These are phyloP conservation scores for Conringia planisiliqua DNA, from an alignment of 345 rosid genomes.

Conservation along the genomic window DNA sequence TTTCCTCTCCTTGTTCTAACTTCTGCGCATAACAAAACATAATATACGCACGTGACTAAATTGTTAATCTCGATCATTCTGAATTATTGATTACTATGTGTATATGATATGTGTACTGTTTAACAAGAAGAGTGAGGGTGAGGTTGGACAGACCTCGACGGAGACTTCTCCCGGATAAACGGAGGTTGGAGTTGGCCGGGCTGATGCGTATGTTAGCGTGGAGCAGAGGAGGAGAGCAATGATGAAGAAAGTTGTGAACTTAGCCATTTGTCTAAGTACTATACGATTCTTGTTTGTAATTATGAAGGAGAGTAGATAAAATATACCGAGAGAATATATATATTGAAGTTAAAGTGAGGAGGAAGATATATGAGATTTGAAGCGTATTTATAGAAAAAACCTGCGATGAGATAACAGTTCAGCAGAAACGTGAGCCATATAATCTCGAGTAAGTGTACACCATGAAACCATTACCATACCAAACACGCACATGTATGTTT, in stretches of 20 bases:
- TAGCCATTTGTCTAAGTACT: slow-evolving; percentile 29
- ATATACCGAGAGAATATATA: neutral
- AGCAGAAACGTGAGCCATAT: slow-evolving; percentile 31
- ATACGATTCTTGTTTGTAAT: neutral
- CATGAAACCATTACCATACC: slow-evolving; percentile 21
- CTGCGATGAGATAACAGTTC: slow-evolving; percentile 4
- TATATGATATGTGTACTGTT: neutral
- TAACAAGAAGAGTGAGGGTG: neutral
- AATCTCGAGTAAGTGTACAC: slow-evolving; percentile 5
- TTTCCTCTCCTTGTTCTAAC: slow-evolving; percentile 25
- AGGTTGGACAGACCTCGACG: slow-evolving; percentile 29
- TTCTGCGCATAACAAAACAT: slow-evolving; percentile 7
- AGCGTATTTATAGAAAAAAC: slow-evolving; percentile 28
- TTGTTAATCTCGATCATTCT: neutral
- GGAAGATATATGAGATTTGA: slow-evolving; percentile 2
- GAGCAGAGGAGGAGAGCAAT: slow-evolving; percentile 44
- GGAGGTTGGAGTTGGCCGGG: slow-evolving; percentile 38
- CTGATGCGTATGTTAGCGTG: slow-evolving; percentile 32
- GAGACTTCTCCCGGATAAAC: slow-evolving; percentile 30
- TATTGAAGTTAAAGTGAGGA: neutral
- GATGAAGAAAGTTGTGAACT: slow-evolving; percentile 29
- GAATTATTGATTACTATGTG: neutral
- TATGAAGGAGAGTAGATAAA: neutral
- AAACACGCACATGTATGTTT: slow-evolving; percentile 26
- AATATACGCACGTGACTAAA: neutral